phyloP scores from a whole-genome alignment of 2,329 filamentous ascomycete genomes.

The Ascochyta fabae region DNA sequence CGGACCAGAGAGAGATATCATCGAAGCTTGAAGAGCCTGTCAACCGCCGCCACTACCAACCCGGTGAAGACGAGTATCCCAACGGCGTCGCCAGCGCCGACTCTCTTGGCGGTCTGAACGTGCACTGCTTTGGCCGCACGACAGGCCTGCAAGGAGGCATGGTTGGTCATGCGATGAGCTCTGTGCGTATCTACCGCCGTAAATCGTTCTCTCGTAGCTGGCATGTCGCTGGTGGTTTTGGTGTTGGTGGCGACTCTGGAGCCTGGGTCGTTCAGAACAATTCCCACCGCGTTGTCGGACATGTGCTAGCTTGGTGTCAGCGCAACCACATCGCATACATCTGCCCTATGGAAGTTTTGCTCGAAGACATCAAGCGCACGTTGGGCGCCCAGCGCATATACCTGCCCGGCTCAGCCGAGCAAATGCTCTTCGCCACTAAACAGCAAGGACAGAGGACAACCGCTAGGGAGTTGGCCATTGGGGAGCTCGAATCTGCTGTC shows the following conservation, averaged over 20 bases:
- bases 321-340: slow-evolving; percentile 86
- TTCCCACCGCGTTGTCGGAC: slow-evolving; percentile 82
- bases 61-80: slow-evolving; percentile 56
- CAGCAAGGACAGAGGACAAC: slow-evolving; percentile 13
- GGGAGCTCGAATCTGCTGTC: slow-evolving; percentile 35
- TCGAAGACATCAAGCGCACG: slow-evolving; percentile 83
- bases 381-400: slow-evolving; percentile 73
- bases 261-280: slow-evolving; percentile 89
- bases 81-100: slow-evolving; percentile 65
- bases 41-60: slow-evolving; percentile 40
- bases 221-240: slow-evolving; percentile 66
- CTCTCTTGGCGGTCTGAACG: slow-evolving; percentile 74
- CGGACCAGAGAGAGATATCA: slow-evolving; percentile 39
- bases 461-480: slow-evolving; percentile 15
- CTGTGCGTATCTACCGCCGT: slow-evolving; percentile 87
- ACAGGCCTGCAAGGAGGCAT: slow-evolving; percentile 81
- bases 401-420: slow-evolving; percentile 65
- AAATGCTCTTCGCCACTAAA: slow-evolving; percentile 23
- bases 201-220: slow-evolving; percentile 78
- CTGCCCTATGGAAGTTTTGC: slow-evolving; percentile 89
- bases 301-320: slow-evolving; percentile 86
- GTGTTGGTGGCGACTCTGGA: slow-evolving; percentile 86
- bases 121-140: slow-evolving; percentile 88
- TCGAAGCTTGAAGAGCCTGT: slow-evolving; percentile 45
- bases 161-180: slow-evolving; percentile 78